phyloP scores from a whole-genome alignment of 192 early-diverging fungal genomes.

The Backusella psychrophila region DNA sequence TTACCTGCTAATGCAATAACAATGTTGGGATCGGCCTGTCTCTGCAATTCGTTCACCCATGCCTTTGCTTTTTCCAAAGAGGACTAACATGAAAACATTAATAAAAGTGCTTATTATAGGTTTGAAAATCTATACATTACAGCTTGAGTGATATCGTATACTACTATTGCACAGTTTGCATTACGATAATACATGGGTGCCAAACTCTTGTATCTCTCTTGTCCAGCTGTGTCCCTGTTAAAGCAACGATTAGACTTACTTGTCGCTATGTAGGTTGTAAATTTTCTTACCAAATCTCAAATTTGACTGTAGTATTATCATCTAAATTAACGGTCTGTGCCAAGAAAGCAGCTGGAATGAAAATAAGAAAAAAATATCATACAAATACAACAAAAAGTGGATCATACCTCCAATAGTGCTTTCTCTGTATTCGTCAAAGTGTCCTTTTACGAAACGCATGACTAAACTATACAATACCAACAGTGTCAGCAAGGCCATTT shows the following conservation, averaged over 20 bases:
- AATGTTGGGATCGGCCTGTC: slow-evolving; percentile 68
- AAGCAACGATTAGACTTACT: not conserved
- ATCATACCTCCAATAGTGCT: slow-evolving; percentile 83
- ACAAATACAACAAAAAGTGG: not conserved
- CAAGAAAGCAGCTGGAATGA: slow-evolving; percentile 56
- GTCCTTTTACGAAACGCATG: slow-evolving; percentile 87
- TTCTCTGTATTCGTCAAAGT: slow-evolving; percentile 92
- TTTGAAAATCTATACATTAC: slow-evolving; percentile 16
- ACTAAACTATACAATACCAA: slow-evolving; percentile 53
- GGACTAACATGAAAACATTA: slow-evolving; percentile 29
- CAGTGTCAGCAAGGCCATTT: not conserved
- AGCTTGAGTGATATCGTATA: slow-evolving; percentile 74
- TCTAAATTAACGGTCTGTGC: slow-evolving; percentile 84
- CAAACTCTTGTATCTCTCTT: slow-evolving; percentile 72
- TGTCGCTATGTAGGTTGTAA: not conserved
- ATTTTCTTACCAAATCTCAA: slow-evolving; percentile 78
- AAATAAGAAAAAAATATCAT: not conserved
- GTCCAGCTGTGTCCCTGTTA: slow-evolving; percentile 71
- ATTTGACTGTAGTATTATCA: slow-evolving; percentile 85
- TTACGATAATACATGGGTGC: slow-evolving; percentile 77
- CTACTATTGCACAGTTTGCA: slow-evolving; percentile 69
- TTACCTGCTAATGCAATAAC: slow-evolving; percentile 71
- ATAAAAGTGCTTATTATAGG: too few species aligned
- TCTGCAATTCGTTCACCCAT: slow-evolving; percentile 71
- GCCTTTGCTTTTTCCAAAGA: slow-evolving; percentile 67